Percentiles rank a stretch among this genome's conserved stretches.
These are phyloP conservation scores for Pilaira anomala DNA, from an alignment of 192 early-diverging fungal species.

Conservation along the genomic window DNA sequence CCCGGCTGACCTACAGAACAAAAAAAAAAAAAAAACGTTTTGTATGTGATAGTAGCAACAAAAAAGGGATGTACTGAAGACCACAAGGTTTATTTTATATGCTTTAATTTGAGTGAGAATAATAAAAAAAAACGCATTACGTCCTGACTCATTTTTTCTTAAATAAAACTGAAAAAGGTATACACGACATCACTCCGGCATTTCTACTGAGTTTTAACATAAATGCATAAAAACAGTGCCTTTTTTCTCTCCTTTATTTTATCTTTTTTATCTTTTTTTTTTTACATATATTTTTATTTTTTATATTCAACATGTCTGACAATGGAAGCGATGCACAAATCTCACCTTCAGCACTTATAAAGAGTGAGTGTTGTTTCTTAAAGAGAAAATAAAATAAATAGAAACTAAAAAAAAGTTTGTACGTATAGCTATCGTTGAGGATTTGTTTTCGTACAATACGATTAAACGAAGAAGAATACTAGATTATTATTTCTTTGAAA, in stretches of 20 bases:
- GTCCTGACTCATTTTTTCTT: no score
- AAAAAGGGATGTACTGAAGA: no score
- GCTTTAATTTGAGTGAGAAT: no score
- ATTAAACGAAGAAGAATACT: conserved; percentile 50
- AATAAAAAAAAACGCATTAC: no score
- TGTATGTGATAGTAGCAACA: no score
- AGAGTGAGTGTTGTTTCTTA: not conserved
- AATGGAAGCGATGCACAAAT: conserved; percentile 21
- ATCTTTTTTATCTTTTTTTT: not conserved
- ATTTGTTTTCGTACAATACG: conserved; percentile 49
- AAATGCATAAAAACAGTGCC: not conserved
- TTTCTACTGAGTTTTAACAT: no score
- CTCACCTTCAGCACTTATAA: conserved; percentile 17
- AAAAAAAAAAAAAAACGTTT: no score
- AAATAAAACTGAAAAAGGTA: no score
- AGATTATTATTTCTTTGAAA: conserved; percentile 50
- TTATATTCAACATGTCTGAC: conserved; percentile 28
- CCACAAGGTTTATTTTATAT: no score
- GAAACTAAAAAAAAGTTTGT: not conserved
- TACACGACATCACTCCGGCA: no score
- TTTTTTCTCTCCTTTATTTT: conserved; percentile 1
- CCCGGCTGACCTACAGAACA: no score
- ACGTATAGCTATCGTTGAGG: conserved; percentile 41
- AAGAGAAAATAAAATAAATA: not conserved
- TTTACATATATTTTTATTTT: not conserved